Conservation (phyloP, 1,139 yeast genomes). For the Scheffersomyces titani region DNA sequence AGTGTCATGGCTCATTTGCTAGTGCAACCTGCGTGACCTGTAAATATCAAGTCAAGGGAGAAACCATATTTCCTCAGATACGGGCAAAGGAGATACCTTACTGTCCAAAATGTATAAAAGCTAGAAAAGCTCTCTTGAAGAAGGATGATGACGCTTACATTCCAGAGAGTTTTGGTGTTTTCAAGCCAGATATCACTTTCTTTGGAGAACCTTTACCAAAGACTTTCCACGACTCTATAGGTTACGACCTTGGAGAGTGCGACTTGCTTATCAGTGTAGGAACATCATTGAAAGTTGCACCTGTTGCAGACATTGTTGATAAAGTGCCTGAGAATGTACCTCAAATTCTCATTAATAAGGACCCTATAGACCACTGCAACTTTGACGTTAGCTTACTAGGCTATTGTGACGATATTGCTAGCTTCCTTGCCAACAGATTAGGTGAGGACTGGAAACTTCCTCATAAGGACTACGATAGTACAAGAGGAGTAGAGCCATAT, state of each 20-base stretch:
- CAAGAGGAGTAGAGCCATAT: slow-evolving; percentile 16
- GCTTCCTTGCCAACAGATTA: slow-evolving; percentile 50
- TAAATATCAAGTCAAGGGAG: slow-evolving; percentile 67
- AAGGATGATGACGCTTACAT: slow-evolving; percentile 30
- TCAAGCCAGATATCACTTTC: slow-evolving; percentile 94
- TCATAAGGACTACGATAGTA: slow-evolving; percentile 41
- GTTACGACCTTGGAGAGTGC: slow-evolving; percentile 57
- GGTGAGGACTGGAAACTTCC: slow-evolving; percentile 61
- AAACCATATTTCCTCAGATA: slow-evolving; percentile 61
- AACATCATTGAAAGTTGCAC: slow-evolving; percentile 92
- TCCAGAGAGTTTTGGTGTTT: slow-evolving; percentile 68
- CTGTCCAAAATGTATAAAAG: slow-evolving; percentile 62
- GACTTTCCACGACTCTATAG: slow-evolving; percentile 65
- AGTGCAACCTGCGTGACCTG: slow-evolving; percentile 88
- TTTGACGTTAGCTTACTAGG: slow-evolving; percentile 85
- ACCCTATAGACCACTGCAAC: slow-evolving; percentile 62
- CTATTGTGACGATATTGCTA: slow-evolving; percentile 84
- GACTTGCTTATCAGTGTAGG: slow-evolving; percentile 88
- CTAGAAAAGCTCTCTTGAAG: slow-evolving; percentile 40
- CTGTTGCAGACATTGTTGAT: slow-evolving; percentile 79
- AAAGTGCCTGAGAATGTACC: slow-evolving; percentile 71
- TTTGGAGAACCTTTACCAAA: slow-evolving; percentile 87
- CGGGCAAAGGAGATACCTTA: slow-evolving; percentile 62
- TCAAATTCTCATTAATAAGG: slow-evolving; percentile 79
- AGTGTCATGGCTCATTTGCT: slow-evolving; percentile 97